Conservation (phyloP, 2,329 filamentous ascomycete genomes). For the Alternaria arborescens region DNA sequence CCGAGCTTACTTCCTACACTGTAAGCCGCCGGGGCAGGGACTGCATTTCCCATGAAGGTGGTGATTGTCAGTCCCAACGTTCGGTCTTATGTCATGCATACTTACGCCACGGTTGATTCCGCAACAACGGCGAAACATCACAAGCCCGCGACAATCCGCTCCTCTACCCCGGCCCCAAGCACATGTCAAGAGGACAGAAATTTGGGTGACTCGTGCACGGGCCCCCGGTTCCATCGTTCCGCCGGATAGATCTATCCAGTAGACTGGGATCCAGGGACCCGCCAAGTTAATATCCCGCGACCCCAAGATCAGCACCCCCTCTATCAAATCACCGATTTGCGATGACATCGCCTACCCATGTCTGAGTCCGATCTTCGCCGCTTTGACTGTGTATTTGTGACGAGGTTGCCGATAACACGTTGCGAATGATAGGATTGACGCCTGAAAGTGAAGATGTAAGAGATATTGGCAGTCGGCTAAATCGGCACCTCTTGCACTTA, state of each 20-base stretch:
- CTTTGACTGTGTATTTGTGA: neutral
- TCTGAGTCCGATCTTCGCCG: neutral
- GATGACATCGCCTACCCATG: constrained; percentile 2
- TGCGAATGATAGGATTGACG: neutral
- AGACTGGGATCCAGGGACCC: constrained; percentile 5
- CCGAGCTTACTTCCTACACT: neutral
- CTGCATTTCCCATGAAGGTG: neutral
- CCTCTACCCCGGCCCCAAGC: neutral
- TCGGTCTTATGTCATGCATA: constrained; percentile 6
- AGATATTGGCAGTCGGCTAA: neutral
- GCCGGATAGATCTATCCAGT: constrained; percentile 16
- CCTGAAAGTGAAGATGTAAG: neutral
- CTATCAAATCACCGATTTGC: neutral
- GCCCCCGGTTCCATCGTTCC: constrained; percentile 11
- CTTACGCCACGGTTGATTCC: constrained; percentile 1
- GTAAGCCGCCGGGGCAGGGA: neutral
- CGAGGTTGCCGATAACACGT: neutral
- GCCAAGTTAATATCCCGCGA: constrained; percentile 1
- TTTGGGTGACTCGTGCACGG: constrained; percentile 1
- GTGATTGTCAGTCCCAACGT: neutral
- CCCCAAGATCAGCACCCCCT: neutral
- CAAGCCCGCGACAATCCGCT: neutral
- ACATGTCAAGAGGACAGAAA: neutral
- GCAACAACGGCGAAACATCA: neutral
- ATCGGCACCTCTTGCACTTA: neutral